Evolutionary conservation across 257 asterid species (phyloP), one percentile per base, ranked within the genome.

Genomic region (Ajuga chamaepitys): DNA sequence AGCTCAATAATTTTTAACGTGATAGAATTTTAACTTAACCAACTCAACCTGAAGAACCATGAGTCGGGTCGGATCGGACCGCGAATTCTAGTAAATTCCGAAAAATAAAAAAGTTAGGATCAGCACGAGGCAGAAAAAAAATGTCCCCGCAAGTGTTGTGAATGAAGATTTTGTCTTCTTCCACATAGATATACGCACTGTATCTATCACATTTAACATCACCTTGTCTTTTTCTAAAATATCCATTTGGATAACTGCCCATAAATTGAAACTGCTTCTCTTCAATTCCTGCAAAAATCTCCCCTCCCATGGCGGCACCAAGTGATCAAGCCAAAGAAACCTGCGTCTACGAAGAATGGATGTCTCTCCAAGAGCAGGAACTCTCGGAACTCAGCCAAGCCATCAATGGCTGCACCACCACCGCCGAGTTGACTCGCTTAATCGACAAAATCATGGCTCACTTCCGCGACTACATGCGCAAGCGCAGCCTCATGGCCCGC

Each of bases 311-410:
- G 78, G 58, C 66, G 69, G 53, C 57, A 47, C 5, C 70, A 9
- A 67, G 62, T 35, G 76, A 75, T 65, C 71, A 66, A 14, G 38
- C 4, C 60, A 78, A 51, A 18, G 79, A 73, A 59, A 66, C 57
- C 18, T 70, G 74, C 7, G 8, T 70, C 41, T 73, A 80, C 40
- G 54, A 70, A 1, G 68, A 74, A 3, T 83, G 84, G 84, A 74
- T 76, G 81, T 10, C 26, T 25, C 74, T 83, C n/a, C 86, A 83
- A 44, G 68, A 66, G 6, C 62, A 78, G 44, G 89, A 83, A 57
- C 67, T 79, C 12, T 40, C 61, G 2, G 82, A 84, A 32, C 75
- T 84, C 12, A 65, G 70, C 58, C 54, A 42, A 11, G 87, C 79
- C 50, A 37, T 54, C 3, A 38, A 25, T 0, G 77, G 77, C 24